Evolutionary conservation across 2,329 filamentous ascomycete species (phyloP), one percentile per base, ranked within the genome.

Genomic region (Colletotrichum cordylinicola): DNA sequence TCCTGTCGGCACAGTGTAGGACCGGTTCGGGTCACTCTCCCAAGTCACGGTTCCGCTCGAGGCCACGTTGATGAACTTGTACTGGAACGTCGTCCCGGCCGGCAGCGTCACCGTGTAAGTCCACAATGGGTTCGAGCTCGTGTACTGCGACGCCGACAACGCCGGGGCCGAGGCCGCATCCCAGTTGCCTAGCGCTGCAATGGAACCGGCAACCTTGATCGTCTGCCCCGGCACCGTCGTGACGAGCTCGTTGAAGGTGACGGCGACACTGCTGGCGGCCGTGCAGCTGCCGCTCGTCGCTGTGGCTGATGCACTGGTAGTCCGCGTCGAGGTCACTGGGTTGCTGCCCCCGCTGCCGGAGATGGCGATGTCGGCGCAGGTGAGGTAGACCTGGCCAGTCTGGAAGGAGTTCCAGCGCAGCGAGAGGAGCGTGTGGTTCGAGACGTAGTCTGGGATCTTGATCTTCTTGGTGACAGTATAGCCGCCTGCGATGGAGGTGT

Each of bases 41-140:
- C 91, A 93, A 0, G 84, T 86, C 7, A 91, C 84, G 0, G 81
- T 83, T 0, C 91, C 90, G 78, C 86, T 84, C 2, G 80, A 81
- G n/a, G 84, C 85, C 56, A 91, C 87, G 78, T 88, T 89, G 77
- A 94, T 87, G 79, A 90, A 94, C 82, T 93, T 93, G 81, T 93
- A 93, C 81, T 90, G 81, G 74, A 94, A 88, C 0, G 81, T 84
- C 0, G 85, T 87, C 2, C 90, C 91, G 0, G 90, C 86, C 0
- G 88, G 85, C 12, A 94, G 80, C 29, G 82, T 87, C 48, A 92
- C 79, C 0, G 87, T 89, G 4, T 81, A 83, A 12, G 83, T 87
- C 92, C 92, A 94, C 12, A 92, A 70, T 1, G 87, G 89, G 75
- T 91, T 88, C 6, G 83, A 81, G n/a, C 81, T 79, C 1, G 90